Evolutionary conservation across 768 basidiomycete genomes (phyloP), one percentile per base, ranked within the genome.

Genomic region (Leccinum subgranulosum): DNA sequence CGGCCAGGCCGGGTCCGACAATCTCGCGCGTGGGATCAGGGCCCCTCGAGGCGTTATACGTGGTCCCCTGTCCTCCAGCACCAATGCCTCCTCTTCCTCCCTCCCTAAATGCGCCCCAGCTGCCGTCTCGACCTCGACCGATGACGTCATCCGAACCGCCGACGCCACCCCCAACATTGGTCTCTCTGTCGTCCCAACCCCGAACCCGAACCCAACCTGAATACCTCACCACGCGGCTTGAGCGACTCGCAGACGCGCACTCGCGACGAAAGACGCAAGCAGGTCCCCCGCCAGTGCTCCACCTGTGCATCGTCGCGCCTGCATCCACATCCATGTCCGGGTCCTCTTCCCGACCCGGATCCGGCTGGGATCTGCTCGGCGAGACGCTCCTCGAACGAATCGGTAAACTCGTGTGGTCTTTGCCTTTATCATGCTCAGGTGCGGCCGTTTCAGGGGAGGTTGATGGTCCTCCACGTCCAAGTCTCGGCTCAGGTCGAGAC

Each of bases 231-330:
- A 59, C 47, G 25, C 52, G 53, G 15, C 25, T 61, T 1, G 60
- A 63, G 15, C 52, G 27, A n/a, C 60, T 61, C 14, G 43, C 29
- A 9, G 63, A 66, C 59, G 59, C 7, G 60, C 53, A n/a, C 67
- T 71, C n/a, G 63, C 59, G 10, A 67, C 53, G 29, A 59, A 63
- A 29, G 71, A 73, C 25, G 59, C 69, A 3, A 62, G 62, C 0
- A 73, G 70, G 71, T 63, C 66, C 33, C 67, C 71, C 49, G 65
- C 61, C 8, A 66, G 61, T 60, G 17, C 71, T 73, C 58, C 56
- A 59, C 21, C 53, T 69, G 12, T 70, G 68, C 28, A 45, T 69
- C 28, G 27, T 36, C 34, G 34, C 61, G 9, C 49, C 50, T 21
- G n/a, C 10, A 1, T 21, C 10, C 19, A 23, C 45, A 23, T n/a